These are phyloP conservation scores for Lipomyces yarrowii DNA, from an alignment of 1,139 yeast genomes.

Conservation along the genomic window DNA sequence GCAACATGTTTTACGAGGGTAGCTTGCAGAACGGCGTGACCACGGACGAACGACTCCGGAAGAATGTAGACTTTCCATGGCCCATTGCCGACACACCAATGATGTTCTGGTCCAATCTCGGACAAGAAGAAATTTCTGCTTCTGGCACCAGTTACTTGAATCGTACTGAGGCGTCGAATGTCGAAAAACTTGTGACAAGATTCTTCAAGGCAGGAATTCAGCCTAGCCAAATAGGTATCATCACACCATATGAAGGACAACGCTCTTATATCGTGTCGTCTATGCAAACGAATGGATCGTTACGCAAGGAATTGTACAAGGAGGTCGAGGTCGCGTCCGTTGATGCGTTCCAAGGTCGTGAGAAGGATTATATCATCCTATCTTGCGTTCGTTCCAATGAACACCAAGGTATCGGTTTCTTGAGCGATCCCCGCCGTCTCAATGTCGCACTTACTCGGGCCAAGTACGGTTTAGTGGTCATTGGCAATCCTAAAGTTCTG, in stretches of 20 bases:
- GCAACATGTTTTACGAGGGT: slow-evolving; percentile 93
- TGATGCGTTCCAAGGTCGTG: slow-evolving; percentile 96
- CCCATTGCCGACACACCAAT: slow-evolving; percentile 79
- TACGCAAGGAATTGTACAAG: slow-evolving; percentile 62
- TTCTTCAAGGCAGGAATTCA: slow-evolving; percentile 78
- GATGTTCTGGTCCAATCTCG: slow-evolving; percentile 95
- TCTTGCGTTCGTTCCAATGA: slow-evolving; percentile 94
- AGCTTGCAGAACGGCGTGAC: slow-evolving; percentile 90
- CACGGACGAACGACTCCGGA: slow-evolving; percentile 63
- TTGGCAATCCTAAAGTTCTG: slow-evolving; percentile 84
- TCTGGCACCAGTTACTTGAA: slow-evolving; percentile 85
- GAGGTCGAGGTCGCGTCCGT: slow-evolving; percentile 89
- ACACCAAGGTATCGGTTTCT: slow-evolving; percentile 78
- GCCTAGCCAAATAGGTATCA: slow-evolving; percentile 85
- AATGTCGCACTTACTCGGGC: slow-evolving; percentile 94
- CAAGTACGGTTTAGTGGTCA: slow-evolving; percentile 74
- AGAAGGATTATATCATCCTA: slow-evolving; percentile 83
- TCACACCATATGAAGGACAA: slow-evolving; percentile 95
- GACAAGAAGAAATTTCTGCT: slow-evolving; percentile 83
- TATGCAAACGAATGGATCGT: slow-evolving; percentile 71
- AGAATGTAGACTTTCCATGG: slow-evolving; percentile 77
- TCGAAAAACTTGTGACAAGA: slow-evolving; percentile 75
- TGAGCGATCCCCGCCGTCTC: slow-evolving; percentile 85
- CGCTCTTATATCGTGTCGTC: slow-evolving; percentile 79
- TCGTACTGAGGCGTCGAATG: slow-evolving; percentile 88